These are phyloP conservation scores for Massariosphaeria phaeospora DNA, from an alignment of 495 filamentous ascomycete genomes.

Conservation along the genomic window DNA sequence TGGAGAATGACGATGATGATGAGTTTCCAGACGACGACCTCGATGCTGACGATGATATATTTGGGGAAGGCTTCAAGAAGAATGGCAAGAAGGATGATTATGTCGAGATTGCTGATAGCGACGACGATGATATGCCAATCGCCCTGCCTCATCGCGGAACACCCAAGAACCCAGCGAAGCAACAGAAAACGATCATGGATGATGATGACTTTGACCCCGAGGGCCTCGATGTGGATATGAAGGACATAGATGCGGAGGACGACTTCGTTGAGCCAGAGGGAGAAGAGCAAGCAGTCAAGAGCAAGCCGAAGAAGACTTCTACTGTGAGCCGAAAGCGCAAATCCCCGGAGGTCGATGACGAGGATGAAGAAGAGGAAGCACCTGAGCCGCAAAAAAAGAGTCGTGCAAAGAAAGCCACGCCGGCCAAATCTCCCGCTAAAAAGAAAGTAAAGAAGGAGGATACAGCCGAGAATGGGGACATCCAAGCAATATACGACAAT, in stretches of 20 bases:
- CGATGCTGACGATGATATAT: conserved; percentile 35
- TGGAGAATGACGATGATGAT: conserved; percentile 38
- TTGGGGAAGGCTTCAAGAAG: conserved; percentile 35
- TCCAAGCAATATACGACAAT: conserved; percentile 80
- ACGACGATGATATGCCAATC: conserved; percentile 30
- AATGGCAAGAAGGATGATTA: conserved; percentile 39
- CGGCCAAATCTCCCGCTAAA: conserved; percentile 42
- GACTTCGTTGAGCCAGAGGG: conserved; percentile 41
- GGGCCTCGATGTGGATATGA: conserved; percentile 41
- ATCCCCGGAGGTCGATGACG: conserved; percentile 43
- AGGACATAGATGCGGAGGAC: conserved; percentile 42
- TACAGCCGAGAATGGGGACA: conserved; percentile 55
- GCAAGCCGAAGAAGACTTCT: conserved; percentile 40
- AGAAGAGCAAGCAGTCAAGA: conserved; percentile 40
- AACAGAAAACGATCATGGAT: conserved; percentile 31
- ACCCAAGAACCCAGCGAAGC: conserved; percentile 23
- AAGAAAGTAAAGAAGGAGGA: conserved; percentile 54
- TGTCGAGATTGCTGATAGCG: conserved; percentile 31
- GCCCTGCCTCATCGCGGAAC: conserved; percentile 30
- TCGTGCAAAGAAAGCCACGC: conserved; percentile 25
- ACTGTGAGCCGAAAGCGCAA: conserved; percentile 53
- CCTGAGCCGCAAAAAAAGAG: conserved; percentile 41
- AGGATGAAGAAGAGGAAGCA: conserved; percentile 48
- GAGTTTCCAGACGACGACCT: conserved; percentile 41
- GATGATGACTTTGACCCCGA: conserved; percentile 36